Evolutionary conservation across 2,329 filamentous ascomycete species (phyloP), one percentile per base, ranked within the genome.

Genomic region (Emmonsia crescens): DNA sequence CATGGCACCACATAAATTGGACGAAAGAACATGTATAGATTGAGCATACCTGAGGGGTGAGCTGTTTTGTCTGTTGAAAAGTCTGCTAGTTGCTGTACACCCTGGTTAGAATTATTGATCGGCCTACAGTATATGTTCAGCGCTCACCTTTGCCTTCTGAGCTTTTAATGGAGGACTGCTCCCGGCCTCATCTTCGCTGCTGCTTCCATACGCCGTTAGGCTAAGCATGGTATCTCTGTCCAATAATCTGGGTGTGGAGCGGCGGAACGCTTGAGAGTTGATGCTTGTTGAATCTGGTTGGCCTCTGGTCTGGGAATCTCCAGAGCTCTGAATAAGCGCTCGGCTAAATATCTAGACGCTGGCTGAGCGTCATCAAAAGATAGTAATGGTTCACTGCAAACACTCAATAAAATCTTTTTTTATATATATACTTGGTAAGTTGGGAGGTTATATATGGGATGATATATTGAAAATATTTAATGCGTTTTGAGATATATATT

Each of bases 191-290:
- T 78, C 77, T 52, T 78, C 77, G 63, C 75, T 77, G 65, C 76
- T 79, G 64, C 76, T 79, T 54, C 73, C 74, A 66, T 79, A 79
- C 42, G 69, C 72, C 29, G 68, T 75, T 19, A 79, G 72, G 38
- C 72, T 74, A 49, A 77, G 69, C 76, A 78, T 76, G 56, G 64
- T 52, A 29, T 31, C 27, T 46, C 24, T 21, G 16, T n/a, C 29
- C 10, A 33, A 57, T 40, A 57, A 57, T 10, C 56, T 14, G 10
- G n/a, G 40, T 16, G 24, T 12, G 19, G 8, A 57, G 9, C 16
- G 19, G n/a, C n/a, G 31, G 40, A 21, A 24, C 29, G 27, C 8
- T 52, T 10, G 3, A 12, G 16, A 54, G 27, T n/a, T 36, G 29
- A 21, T 31, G 31, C 31, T 31, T 29, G 16, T 19, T 9, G 1